Percentiles rank a stretch among this genome's conserved stretches.
Conservation (phyloP, 2,329 filamentous ascomycete genomes). For the Lachnellula subtilissima region DNA sequence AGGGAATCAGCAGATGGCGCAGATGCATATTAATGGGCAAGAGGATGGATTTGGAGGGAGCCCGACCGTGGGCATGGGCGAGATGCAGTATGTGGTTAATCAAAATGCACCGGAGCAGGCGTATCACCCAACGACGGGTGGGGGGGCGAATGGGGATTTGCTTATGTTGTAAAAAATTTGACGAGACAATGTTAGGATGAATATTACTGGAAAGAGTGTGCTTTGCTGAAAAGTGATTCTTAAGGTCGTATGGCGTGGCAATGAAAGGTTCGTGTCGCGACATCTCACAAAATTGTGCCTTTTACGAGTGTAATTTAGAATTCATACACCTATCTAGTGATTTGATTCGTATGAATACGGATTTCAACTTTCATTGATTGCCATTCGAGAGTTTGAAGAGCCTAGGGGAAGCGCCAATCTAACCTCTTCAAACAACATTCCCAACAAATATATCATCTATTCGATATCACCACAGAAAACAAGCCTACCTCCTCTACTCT, state of each 20-base stretch:
- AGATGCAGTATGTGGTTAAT: slow-evolving; percentile 67
- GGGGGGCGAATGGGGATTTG: slow-evolving; percentile 65
- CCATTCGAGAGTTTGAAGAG: too few species aligned
- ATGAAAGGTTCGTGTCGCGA: too few species aligned
- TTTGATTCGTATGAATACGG: too few species aligned
- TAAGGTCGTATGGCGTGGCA: not conserved
- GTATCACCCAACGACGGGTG: slow-evolving; percentile 63
- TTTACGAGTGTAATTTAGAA: too few species aligned
- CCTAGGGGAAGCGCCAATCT: too few species aligned
- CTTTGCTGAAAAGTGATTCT: not conserved
- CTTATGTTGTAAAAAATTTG: slow-evolving; percentile 50
- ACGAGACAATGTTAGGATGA: not conserved
- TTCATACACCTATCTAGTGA: too few species aligned
- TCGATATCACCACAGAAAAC: too few species aligned
- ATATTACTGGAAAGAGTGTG: not conserved
- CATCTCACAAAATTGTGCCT: too few species aligned
- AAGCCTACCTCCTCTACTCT: too few species aligned
- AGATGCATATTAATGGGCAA: slow-evolving; percentile 58
- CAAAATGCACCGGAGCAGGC: slow-evolving; percentile 75
- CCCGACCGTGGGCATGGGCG: slow-evolving; percentile 42
- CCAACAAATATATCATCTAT: too few species aligned
- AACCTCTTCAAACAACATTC: too few species aligned
- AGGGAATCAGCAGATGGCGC: slow-evolving; percentile 68
- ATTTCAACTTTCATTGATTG: too few species aligned
- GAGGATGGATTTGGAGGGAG: slow-evolving; percentile 60